Base-by-base conservation (phyloP, 805 yeast genomes). In the Candida sithepensis region DNA sequence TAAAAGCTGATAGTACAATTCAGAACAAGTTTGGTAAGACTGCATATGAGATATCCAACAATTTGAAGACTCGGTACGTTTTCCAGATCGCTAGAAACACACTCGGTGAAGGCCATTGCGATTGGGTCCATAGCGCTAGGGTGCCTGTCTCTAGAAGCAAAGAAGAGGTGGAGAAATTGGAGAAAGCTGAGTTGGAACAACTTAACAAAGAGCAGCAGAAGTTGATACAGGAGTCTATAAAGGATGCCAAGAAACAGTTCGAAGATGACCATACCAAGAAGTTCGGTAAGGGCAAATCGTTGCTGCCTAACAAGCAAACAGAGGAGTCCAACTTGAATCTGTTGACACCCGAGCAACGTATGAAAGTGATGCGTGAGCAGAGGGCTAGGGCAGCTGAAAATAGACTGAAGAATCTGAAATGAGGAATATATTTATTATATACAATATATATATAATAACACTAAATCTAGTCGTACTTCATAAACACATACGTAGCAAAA, bases 321-420 rank as follows among this genome's bases (percentile, higher is more conserved):
- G 67, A 64, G 39, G 74, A 68, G 53, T 68, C 70, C 20, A 81
- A 80, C 41, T 57, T 83, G 45, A 74, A 77, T 39, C 83, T 90
- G 0, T 70, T 92, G 46, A 75, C 81, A 7, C 89, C 83, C 1
- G 88, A 82, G 22, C 97, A 91, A 54, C 77, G 81, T 58, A 74
- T 76, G 75, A 77, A 83, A 58, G 68, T 94, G 19, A 90, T 91
- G 86, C 79, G 99, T 50, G 99, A 94, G 59, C 91, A 91, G 60
- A 74, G 98, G 46, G 97, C 97, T 0, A 77, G 98, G 46, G 99
- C 99, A 0, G 97, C 96, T 0, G 98, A 94, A 64, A 96, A 92
- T 0, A 74, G 99, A 56, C 57, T 88, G 58, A 74, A 70, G 46
- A 66, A 58, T 13, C 16, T 44, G 36, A 16, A n/a, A 28, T 36